Conservation (phyloP, 331 rosid species). For the Acacia concinna region DNA sequence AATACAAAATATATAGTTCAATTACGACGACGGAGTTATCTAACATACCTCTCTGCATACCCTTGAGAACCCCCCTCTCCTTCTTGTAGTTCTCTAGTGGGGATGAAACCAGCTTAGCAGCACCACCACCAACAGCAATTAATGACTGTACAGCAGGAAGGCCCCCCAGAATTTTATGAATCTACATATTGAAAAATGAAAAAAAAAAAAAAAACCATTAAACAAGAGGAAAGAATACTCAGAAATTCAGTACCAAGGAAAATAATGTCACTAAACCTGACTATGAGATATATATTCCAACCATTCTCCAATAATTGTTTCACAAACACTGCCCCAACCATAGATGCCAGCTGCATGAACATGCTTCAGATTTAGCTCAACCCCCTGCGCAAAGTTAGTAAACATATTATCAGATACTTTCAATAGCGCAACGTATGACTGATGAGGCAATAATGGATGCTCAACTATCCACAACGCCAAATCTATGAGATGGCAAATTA, state of each 20-base stretch:
- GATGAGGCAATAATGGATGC: neutral
- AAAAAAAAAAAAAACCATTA: constrained; percentile 16
- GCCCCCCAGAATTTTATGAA: constrained; percentile 78
- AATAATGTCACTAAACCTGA: constrained; percentile 54
- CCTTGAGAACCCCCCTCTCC: constrained; percentile 87
- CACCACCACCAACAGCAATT: constrained; percentile 83
- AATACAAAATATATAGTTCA: constrained; percentile 19
- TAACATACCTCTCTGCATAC: constrained; percentile 91
- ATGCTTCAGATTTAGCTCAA: constrained; percentile 85
- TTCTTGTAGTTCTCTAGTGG: constrained; percentile 88
- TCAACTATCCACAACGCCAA: constrained; percentile 14
- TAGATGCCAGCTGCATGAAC: constrained; percentile 84
- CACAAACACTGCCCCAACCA: constrained; percentile 94
- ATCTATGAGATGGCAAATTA: constrained; percentile 5
- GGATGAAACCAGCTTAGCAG: constrained; percentile 87
- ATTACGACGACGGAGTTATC: constrained; percentile 25
- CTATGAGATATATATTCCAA: constrained; percentile 87
- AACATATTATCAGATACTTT: constrained; percentile 27
- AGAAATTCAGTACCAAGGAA: constrained; percentile 26
- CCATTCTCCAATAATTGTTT: constrained; percentile 87
- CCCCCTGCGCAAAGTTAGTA: constrained; percentile 61
- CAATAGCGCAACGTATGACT: constrained; percentile 15
- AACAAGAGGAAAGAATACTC: constrained; percentile 26
- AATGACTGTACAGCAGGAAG: constrained; percentile 83
- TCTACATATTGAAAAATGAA: constrained; percentile 43